Evolutionary conservation across 2,329 filamentous ascomycete species (phyloP), one percentile per base, ranked within the genome.

Genomic region (Phialophora macrospora): DNA sequence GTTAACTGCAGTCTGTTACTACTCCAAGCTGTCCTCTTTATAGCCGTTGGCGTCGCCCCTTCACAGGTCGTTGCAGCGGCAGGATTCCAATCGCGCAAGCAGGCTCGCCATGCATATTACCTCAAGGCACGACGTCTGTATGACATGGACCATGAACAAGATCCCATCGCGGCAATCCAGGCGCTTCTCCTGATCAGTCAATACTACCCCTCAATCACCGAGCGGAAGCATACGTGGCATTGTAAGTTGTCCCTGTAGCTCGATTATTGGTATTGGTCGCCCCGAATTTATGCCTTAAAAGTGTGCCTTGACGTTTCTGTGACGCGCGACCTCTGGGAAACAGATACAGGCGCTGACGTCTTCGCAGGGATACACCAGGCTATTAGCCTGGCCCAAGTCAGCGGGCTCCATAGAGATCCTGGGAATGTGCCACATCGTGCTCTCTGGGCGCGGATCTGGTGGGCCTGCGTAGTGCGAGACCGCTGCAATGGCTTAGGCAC

Each of bases 21-120:
- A 1, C 97, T 96, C 77, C 93, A 97, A 75, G 91, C 93, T 9
- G 90, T 97, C 73, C 96, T 97, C 91, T 97, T 97, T 76, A 89
- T 92, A 1, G 92, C 90, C 0, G 90, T 90, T 2, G 92, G 93
- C 0, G 96, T 94, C 75, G 88, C 96, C 32, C 41, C 60, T 32
- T 60, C 57, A 1, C 34, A 51, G 41, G 20, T 60, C 28, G 30
- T 60, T 20, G 41, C 46, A 28, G 41, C 57, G 5, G 57, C 57
- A 3, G 57, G 57, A 60, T 60, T 60, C 9, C 7, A 41, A 17
- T 49, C 57, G 28, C 85, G 26, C 85, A 93, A 57, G 93, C 94
- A 78, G 87, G 87, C 65, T 92, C 93, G 9, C 86, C 93, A 69
- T 94, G 93, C 74, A 86, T 89, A 96, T 75, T 97, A 96, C 77